Conservation (phyloP, 225 moss, liverwort and hornwort species). For the Climacium dendroides region DNA sequence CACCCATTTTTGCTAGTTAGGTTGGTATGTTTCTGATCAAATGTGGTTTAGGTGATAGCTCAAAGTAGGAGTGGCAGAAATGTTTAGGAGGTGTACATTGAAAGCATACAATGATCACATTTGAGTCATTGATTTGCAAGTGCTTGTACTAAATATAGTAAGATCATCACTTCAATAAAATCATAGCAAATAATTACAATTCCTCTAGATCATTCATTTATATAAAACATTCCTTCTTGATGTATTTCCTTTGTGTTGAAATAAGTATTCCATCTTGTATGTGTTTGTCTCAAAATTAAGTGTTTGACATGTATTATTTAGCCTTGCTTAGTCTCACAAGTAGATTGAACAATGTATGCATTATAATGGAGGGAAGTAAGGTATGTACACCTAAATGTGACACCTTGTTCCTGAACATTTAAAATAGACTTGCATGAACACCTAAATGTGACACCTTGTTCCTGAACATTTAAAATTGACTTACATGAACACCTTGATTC, state of each 20-base stretch:
- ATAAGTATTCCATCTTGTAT: not conserved
- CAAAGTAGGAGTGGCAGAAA: no score
- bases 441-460: no score
- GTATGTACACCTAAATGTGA: not conserved
- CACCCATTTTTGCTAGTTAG: no score
- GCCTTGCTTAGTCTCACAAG: not conserved
- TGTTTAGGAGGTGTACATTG: no score
- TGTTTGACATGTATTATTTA: not conserved
- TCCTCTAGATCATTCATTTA: not conserved
- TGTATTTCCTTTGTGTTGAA: not conserved
- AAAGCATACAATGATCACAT: no score
- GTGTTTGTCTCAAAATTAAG: not conserved
- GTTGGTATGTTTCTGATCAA: no score
- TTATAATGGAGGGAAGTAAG: not conserved
- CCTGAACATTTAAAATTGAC: no score
- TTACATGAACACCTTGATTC: no score
- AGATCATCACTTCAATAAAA: not conserved
- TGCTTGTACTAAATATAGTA: not conserved
- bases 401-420: accelerated
- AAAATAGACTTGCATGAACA: not conserved
- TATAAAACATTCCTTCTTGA: not conserved
- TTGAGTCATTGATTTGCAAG: not conserved
- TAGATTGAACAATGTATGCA: not conserved
- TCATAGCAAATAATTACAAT: not conserved
- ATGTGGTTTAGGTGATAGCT: no score